phyloP scores from a whole-genome alignment of 257 asterid species.

The Solanum sitiens region DNA sequence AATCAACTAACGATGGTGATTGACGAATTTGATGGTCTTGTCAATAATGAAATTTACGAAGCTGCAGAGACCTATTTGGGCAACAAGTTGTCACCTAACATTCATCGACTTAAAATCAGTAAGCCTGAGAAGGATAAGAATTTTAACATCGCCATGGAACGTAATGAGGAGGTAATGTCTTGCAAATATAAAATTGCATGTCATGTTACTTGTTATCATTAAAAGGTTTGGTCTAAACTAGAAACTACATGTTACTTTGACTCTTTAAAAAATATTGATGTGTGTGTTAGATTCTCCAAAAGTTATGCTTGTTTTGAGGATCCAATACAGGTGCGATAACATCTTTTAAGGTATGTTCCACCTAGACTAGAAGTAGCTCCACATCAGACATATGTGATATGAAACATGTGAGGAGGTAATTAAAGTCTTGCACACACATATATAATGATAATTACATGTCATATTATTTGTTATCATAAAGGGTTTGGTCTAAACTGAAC shows the following conservation, averaged over 20 bases:
- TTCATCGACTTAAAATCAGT: constrained; percentile 1
- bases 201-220: background rate
- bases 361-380: too few relatives aligned
- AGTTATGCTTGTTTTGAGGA: too few relatives aligned
- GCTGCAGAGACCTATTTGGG: constrained; percentile 9
- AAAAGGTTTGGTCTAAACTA: background rate
- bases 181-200: background rate
- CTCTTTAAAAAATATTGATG: too few relatives aligned
- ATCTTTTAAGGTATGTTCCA: too few relatives aligned
- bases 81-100: background rate
- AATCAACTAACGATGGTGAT: background rate
- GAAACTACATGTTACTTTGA: too few relatives aligned
- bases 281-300: too few relatives aligned
- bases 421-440: too few relatives aligned
- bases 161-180: constrained; percentile 2
- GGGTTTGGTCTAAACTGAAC: background rate
- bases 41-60: constrained; percentile 9
- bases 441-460: too few relatives aligned
- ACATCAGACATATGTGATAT: too few relatives aligned
- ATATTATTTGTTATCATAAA: too few relatives aligned
- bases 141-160: background rate
- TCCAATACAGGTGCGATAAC: too few relatives aligned
- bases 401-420: too few relatives aligned
- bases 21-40: constrained; percentile 1
- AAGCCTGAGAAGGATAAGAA: background rate